A percentile compares a stretch with the other conserved stretches of the same genome.
phyloP scores from a whole-genome alignment of 306 rosid species.

The Vigna hirtella region DNA sequence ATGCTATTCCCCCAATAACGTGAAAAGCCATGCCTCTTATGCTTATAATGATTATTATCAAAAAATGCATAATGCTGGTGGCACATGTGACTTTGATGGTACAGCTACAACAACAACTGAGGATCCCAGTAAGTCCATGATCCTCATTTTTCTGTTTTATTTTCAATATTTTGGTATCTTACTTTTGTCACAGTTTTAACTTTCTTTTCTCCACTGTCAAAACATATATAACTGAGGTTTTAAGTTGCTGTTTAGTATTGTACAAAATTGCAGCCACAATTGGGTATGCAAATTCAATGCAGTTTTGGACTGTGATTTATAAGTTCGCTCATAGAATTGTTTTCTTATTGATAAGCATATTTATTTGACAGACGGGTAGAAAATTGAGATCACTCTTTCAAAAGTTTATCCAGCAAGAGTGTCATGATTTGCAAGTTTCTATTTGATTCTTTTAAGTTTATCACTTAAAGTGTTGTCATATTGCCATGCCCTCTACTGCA shows the following conservation, averaged over 20 bases:
- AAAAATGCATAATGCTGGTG: conserved; percentile 73
- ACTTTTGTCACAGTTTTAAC: background rate
- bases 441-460: background rate
- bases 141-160: background rate
- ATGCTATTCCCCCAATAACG: conserved; percentile 71
- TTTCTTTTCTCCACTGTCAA: background rate
- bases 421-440: background rate
- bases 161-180: background rate
- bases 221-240: background rate
- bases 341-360: background rate
- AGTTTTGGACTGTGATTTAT: background rate
- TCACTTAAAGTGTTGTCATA: background rate
- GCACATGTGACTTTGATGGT: conserved; percentile 89
- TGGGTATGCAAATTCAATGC: background rate
- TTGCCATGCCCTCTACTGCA: background rate
- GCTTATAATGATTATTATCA: conserved; percentile 73
- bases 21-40: conserved; percentile 69
- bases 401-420: background rate
- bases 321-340: background rate
- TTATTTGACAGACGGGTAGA: background rate
- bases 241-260: background rate
- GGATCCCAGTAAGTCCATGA: conserved; percentile 82
- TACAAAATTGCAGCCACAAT: background rate
- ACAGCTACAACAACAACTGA: conserved; percentile 61
- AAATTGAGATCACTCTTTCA: background rate